Evolutionary conservation across 371 early-diverging fungal genomes (phyloP).

Genomic region (Capniomyces stellatus): DNA sequence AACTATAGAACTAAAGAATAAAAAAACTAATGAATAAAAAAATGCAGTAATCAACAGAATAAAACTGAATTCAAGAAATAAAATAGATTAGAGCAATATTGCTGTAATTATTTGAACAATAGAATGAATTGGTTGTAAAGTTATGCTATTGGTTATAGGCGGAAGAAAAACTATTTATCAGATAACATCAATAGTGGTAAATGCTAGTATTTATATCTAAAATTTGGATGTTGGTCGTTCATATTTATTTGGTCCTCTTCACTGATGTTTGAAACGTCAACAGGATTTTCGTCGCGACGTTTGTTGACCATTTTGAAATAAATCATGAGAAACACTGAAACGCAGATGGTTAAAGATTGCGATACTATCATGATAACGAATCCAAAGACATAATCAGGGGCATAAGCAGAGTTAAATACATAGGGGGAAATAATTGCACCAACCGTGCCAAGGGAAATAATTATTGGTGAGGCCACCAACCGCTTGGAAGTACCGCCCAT

Average conservation of each 20-base stretch:
- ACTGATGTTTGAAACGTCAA: neutral
- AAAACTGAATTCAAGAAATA: no score
- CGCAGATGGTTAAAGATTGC: neutral
- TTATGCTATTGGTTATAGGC: no score
- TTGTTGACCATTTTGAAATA: neutral
- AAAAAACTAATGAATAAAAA: no score
- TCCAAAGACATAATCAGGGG: neutral
- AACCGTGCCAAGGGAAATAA: neutral
- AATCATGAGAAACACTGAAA: neutral
- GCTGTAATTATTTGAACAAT: no score
- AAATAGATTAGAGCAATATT: no score
- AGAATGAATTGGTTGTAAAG: no score
- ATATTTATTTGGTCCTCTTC: neutral
- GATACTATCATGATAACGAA: neutral
- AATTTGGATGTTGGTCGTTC: constrained; percentile 2
- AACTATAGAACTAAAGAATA: no score
- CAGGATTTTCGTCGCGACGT: constrained; percentile 3
- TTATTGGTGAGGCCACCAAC: neutral
- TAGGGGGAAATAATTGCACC: neutral
- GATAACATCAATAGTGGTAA: neutral
- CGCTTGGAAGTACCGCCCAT: neutral
- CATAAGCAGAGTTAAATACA: neutral
- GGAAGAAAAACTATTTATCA: no score
- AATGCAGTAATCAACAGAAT: no score
- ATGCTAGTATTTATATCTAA: constrained; percentile 2